Base-by-base conservation (phyloP, 2,329 filamentous ascomycete species). In the Periconia sp. region DNA sequence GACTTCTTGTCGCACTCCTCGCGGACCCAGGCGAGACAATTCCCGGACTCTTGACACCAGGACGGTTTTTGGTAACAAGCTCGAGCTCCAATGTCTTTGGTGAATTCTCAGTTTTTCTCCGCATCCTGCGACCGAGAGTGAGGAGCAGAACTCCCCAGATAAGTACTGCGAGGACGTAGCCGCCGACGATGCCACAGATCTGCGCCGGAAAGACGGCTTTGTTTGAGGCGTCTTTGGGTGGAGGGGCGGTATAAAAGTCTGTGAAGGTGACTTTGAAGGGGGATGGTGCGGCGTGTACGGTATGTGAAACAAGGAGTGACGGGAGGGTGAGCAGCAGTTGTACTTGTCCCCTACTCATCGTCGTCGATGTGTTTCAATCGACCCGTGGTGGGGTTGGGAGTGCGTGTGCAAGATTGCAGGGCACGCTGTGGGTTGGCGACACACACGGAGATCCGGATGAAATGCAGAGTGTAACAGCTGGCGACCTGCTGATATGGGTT, bases 141-240 rank as follows among this genome's bases (percentile, higher is more conserved):
- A 78, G 68, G n/a, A 79, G 66, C 40, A 76, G 73, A 23, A 83
- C 75, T 57, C 89, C 85, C 59, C 94, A 83, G 59, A 94, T 70
- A 60, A 90, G 78, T 63, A 95, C 79, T 24, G 84, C 88, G 48
- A 89, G 69, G 45, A 92, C 79, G 82, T 96, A 96, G 46, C 88
- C 86, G 48, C 86, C 90, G 46, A 92, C 80, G 47, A 97, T 88
- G 54, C 86, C 89, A 52, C 88, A 87, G 56, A 96, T 85, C 70
- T 96, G 87, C 46, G 84, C 85, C 13, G 91, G 89, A 16, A 96
- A 81, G 42, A 87, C 83, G 13, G 78, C 72, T 51, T 51, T 63
- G 55, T 70, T 55, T 18, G 57, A 48, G 13, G 65, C 65, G 59
- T 63, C 36, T 24, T 48, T 42, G 7, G 61, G 59, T 30, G 62